These are phyloP conservation scores for Albugo candida DNA, from an alignment of 352 stramenopile genomes.

Conservation along the genomic window DNA sequence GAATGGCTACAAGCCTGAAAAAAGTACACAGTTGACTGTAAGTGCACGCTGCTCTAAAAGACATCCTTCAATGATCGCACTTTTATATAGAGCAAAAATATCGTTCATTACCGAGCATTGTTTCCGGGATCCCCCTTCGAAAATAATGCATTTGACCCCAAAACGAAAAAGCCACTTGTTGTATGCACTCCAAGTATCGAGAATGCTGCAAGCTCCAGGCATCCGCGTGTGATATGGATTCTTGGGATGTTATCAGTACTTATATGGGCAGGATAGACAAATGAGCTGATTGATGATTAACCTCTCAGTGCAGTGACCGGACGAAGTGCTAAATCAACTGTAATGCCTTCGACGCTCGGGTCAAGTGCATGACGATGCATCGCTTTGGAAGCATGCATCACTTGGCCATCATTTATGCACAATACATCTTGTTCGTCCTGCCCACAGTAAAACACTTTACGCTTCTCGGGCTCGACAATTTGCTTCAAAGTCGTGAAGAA, in stretches of 20 bases:
- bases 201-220: conserved; percentile 13
- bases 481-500: conserved; percentile 53
- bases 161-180: conserved; percentile 47
- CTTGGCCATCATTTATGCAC: conserved; percentile 78
- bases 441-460: conserved; percentile 46
- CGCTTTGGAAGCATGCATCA: conserved; percentile 58
- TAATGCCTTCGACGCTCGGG: conserved; percentile 45
- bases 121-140: conserved; percentile 66
- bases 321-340: conserved; percentile 41
- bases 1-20: conserved; percentile 41
- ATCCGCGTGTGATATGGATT: too few relatives aligned
- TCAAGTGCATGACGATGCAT: conserved; percentile 58
- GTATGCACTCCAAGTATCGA: conserved; percentile 73
- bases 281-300: not conserved
- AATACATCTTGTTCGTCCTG: conserved; percentile 72
- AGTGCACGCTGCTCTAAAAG: conserved; percentile 4
- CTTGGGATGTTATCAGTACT: too few relatives aligned
- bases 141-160: conserved; percentile 41
- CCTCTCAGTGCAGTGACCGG: conserved; percentile 46
- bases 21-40: conserved; percentile 39
- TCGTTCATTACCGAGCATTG: conserved; percentile 61
- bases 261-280: too few relatives aligned
- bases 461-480: conserved; percentile 46
- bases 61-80: not conserved
- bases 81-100: conserved; percentile 23